Base-by-base conservation (phyloP, 75 land plant genomes). In the Cryptomeria japonica region DNA sequence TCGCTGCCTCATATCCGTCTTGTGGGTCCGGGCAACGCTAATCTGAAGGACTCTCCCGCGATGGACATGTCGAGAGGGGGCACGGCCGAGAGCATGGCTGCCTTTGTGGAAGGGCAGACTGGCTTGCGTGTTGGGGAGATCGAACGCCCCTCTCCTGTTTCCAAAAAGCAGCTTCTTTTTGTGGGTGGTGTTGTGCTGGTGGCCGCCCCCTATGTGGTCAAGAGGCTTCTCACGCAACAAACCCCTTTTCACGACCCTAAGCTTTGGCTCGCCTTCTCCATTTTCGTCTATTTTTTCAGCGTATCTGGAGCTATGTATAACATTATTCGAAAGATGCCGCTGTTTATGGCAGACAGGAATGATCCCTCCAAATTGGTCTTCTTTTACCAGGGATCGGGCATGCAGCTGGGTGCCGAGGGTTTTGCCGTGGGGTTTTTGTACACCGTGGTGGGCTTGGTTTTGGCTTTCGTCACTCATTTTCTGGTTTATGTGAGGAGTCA, bases 391-490 rank as follows among this genome's bases (percentile, higher is more conserved):
- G 99, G 97, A 0, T 95, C 98, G 1, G 99, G 99, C 13, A 95
- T 96, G 96, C 99, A 98, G 92, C 92, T 98, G 9, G 99, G 99
- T 5, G 97, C 98, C 0, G 99, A 98, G 93, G 98, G 99, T 28
- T 96, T 96, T 76, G 95, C 94, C 6, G 94, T 98, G 13, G 99
- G 98, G 44, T 94, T 91, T 85, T 56, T 98, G 88, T 98, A 98
- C 86, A 95, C 96, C 38, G 58, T 96, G 31, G 98, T 98, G 13
- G 99, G 99, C 47, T 9, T 98, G 89, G 32, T 94, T 88, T 53
- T 98, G 53, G 99, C 95, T 1, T 86, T 93, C 18, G 89, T 95
- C 19, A 94, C 97, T 8, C 96, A 98, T 78, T 85, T 90, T 42
- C 89, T 96, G 80, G 92, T 94, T 28, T 78, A 76, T 49, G 90